Evolutionary conservation across 371 early-diverging fungal genomes (phyloP).

Genomic region (Mortierella sp.): DNA sequence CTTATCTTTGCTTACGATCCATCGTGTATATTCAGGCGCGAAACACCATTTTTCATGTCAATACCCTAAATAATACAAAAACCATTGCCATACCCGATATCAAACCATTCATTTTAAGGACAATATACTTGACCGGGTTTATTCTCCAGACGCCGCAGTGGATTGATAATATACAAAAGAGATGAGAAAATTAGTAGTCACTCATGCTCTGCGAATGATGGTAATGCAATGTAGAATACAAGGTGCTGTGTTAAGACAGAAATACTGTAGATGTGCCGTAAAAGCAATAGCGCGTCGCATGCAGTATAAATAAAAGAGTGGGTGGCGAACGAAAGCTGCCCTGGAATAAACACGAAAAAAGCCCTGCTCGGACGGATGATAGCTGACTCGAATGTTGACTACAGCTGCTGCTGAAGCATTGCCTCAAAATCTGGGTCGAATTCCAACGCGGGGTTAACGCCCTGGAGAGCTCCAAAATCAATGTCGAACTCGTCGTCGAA

Average conservation of each 20-base stretch:
- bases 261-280: not conserved
- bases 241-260: not conserved
- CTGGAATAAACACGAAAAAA: not conserved
- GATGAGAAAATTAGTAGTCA: not conserved
- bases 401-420: slow-evolving; percentile 22
- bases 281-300: not conserved
- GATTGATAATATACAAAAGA: not conserved
- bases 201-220: not conserved
- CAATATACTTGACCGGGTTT: slow-evolving; percentile 6
- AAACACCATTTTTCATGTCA: not conserved
- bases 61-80: not conserved
- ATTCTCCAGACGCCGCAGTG: slow-evolving; percentile 7
- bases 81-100: not conserved
- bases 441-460: not conserved
- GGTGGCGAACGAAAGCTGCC: too few relatives aligned
- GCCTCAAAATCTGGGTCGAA: slow-evolving; percentile 34
- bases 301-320: slow-evolving; percentile 2
- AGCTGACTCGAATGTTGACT: not conserved
- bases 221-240: slow-evolving; percentile 4
- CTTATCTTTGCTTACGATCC: not conserved
- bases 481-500: slow-evolving; percentile 30
- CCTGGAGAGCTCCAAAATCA: slow-evolving; percentile 13
- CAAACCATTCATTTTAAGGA: not conserved
- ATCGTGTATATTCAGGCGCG: not conserved
- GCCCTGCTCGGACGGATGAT: not conserved